phyloP scores from a whole-genome alignment of 495 filamentous ascomycete species.

The Hyaloscypha variabilis region DNA sequence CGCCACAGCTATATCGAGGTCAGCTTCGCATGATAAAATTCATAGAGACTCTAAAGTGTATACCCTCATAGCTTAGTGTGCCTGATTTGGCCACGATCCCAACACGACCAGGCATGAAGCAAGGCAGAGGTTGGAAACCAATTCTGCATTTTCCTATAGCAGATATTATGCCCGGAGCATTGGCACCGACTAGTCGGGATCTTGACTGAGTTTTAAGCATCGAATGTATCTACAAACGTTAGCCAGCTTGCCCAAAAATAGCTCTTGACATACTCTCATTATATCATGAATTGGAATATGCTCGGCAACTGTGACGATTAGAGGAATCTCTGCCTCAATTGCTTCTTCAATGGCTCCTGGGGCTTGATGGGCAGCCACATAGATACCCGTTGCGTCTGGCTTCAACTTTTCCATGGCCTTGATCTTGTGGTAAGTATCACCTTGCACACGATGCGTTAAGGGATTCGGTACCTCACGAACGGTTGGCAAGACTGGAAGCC shows the following conservation, averaged over 20 bases:
- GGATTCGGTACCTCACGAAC: constrained; percentile 59
- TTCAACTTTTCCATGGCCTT: constrained; percentile 75
- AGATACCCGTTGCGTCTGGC: constrained; percentile 85
- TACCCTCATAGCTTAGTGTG: constrained; percentile 78
- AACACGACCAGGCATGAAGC: constrained; percentile 72
- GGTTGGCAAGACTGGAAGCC: constrained; percentile 74
- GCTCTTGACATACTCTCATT: constrained; percentile 58
- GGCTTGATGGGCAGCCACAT: constrained; percentile 80
- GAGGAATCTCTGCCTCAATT: constrained; percentile 83
- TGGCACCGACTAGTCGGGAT: constrained; percentile 81
- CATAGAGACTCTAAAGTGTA: constrained; percentile 23
- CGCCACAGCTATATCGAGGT: constrained; percentile 59
- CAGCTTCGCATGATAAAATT: constrained; percentile 22
- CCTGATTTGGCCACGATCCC: constrained; percentile 89
- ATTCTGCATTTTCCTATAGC: constrained; percentile 80
- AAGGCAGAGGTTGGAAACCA: constrained; percentile 82
- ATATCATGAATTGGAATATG: constrained; percentile 90
- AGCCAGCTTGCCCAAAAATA: background rate
- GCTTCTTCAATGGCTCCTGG: constrained; percentile 83
- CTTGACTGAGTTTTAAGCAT: constrained; percentile 81
- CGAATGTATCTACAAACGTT: constrained; percentile 57
- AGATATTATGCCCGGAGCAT: constrained; percentile 88
- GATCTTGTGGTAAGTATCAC: background rate
- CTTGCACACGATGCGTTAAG: background rate
- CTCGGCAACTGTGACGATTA: constrained; percentile 89